Percentiles rank a stretch among this genome's conserved stretches.
Evolutionary conservation across 805 yeast species (phyloP).

Genomic region (Ogataea dorogensis): DNA sequence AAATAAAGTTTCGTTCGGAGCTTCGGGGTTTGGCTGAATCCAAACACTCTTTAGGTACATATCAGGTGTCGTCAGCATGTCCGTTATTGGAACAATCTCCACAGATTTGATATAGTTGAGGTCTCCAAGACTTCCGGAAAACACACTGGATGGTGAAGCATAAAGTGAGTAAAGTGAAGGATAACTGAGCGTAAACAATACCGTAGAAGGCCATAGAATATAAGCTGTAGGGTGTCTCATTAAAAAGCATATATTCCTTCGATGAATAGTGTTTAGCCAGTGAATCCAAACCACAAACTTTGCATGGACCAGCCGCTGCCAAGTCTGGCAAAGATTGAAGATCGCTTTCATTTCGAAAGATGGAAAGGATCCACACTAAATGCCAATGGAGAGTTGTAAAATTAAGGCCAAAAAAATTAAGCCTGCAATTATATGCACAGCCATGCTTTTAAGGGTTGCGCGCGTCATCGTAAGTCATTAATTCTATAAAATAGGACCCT

Average conservation of each 20-base stretch:
- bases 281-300: constrained; percentile 17
- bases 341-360: constrained; percentile 4
- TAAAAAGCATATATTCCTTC: constrained; percentile 22
- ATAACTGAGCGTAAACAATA: constrained; percentile 47
- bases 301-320: constrained; percentile 10
- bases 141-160: constrained; percentile 25
- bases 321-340: constrained; percentile 8
- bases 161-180: constrained; percentile 43
- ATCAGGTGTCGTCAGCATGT: constrained; percentile 13
- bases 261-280: constrained; percentile 15
- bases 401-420: background rate
- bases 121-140: constrained; percentile 12
- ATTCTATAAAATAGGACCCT: constrained; percentile 2
- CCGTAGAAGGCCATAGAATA: constrained; percentile 49
- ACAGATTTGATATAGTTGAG: constrained; percentile 19
- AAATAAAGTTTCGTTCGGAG: background rate
- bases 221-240: constrained; percentile 39
- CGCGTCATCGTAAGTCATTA: constrained; percentile 11
- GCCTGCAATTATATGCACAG: constrained; percentile 2
- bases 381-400: background rate
- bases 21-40: constrained; percentile 28
- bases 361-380: background rate
- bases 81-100: constrained; percentile 12
- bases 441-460: background rate
- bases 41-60: constrained; percentile 36